These are phyloP conservation scores for Musa itinerans DNA, from an alignment of 176 grass and related monocot genomes.

Conservation along the genomic window DNA sequence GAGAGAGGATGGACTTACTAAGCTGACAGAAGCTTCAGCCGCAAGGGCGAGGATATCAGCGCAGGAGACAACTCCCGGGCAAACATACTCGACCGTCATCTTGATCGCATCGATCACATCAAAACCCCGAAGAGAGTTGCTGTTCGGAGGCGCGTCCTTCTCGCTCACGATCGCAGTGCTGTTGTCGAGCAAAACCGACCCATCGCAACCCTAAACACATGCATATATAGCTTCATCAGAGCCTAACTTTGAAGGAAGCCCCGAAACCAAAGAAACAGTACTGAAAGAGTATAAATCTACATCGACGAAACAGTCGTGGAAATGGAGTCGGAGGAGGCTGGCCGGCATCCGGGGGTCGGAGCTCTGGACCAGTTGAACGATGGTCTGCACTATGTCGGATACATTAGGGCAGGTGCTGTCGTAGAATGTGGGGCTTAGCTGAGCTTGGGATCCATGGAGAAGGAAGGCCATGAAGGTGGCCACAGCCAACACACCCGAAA, in stretches of 20 bases:
- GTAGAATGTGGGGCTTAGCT: slow-evolving; percentile 13
- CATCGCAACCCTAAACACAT: slow-evolving; percentile 59
- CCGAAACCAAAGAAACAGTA: background rate
- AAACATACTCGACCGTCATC: slow-evolving; percentile 46
- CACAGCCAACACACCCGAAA: background rate
- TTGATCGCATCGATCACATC: slow-evolving; percentile 65
- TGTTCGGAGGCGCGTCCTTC: slow-evolving; percentile 68
- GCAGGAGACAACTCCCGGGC: slow-evolving; percentile 79
- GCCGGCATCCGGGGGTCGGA: slow-evolving; percentile 1
- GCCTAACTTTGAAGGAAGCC: background rate
- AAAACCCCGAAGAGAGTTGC: slow-evolving; percentile 61
- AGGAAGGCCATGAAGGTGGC: slow-evolving; percentile 1
- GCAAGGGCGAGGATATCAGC: slow-evolving; percentile 81
- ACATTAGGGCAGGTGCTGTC: background rate
- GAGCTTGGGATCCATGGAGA: background rate
- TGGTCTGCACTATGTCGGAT: background rate
- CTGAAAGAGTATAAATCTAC: background rate
- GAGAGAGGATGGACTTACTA: slow-evolving; percentile 31
- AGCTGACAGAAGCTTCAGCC: slow-evolving; percentile 52
- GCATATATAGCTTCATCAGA: no score
- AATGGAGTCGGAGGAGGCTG: slow-evolving; percentile 10
- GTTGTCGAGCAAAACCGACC: slow-evolving; percentile 69
- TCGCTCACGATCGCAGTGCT: slow-evolving; percentile 53
- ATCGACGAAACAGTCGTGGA: slow-evolving; percentile 18
- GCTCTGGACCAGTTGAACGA: background rate